Evolutionary conservation across 768 basidiomycete species (phyloP).

Genomic region (Psilocybe cyanescens): DNA sequence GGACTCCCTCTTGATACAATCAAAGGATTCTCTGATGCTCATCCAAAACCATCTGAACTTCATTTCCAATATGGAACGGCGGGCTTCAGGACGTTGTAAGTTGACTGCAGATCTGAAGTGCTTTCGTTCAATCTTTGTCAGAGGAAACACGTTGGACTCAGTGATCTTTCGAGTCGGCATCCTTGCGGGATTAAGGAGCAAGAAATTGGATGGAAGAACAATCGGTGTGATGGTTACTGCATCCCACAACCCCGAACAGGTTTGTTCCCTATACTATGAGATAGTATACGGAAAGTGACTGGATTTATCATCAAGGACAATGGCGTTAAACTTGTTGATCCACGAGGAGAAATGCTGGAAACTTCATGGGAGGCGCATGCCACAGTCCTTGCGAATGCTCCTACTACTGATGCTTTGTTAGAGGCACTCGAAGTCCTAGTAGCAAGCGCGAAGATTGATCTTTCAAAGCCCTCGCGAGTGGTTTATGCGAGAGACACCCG

Average conservation of each 20-base stretch:
- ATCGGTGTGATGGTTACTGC: conserved; percentile 99
- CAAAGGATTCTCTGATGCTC: conserved; percentile 52
- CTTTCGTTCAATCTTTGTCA: conserved; percentile 27
- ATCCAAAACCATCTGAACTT: conserved; percentile 74
- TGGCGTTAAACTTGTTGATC: conserved; percentile 98
- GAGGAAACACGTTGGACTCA: conserved; percentile 75
- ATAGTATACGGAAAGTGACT: conserved; percentile 9
- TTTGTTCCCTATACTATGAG: conserved; percentile 36
- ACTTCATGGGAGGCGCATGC: conserved; percentile 91
- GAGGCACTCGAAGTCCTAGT: conserved; percentile 65
- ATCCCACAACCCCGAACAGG: conserved; percentile 98
- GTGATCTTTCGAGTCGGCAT: conserved; percentile 95
- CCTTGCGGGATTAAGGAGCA: conserved; percentile 89
- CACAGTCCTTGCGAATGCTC: conserved; percentile 84
- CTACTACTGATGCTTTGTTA: conserved; percentile 75
- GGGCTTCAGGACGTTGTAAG: conserved; percentile 91
- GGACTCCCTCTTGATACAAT: conserved; percentile 47
- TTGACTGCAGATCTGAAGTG: conserved; percentile 13
- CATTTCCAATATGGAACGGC: conserved; percentile 92
- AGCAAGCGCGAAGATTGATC: conserved; percentile 69
- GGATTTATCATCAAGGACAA: conserved; percentile 71
- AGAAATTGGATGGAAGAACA: conserved; percentile 85
- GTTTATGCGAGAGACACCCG: conserved; percentile 95
- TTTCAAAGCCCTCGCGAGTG: conserved; percentile 77
- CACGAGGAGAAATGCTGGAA: conserved; percentile 97